phyloP scores from a whole-genome alignment of 768 basidiomycete species.

The Boletus tylopilopsis region DNA sequence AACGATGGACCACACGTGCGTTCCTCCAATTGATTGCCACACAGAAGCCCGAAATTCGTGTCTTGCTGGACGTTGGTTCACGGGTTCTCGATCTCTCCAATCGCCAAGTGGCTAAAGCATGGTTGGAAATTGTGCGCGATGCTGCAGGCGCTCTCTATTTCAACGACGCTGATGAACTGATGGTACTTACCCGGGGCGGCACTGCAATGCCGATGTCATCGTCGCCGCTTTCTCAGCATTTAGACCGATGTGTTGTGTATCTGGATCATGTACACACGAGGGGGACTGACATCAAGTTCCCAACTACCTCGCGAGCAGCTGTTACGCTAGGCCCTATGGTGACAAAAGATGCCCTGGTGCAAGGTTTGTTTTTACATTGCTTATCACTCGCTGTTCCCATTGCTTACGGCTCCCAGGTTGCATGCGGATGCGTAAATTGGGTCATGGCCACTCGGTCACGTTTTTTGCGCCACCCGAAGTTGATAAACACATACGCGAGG shows the following conservation, averaged over 20 bases:
- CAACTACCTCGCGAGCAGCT: slow-evolving; percentile 36
- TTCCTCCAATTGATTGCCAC: not conserved
- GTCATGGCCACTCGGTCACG: too few relatives aligned
- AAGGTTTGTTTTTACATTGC: not conserved
- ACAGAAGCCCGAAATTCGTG: slow-evolving; percentile 27
- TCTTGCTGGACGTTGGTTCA: slow-evolving; percentile 51
- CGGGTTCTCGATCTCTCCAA: slow-evolving; percentile 49
- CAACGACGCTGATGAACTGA: too few relatives aligned
- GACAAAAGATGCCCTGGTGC: slow-evolving; percentile 35
- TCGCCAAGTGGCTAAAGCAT: slow-evolving; percentile 29
- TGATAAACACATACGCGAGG: not conserved
- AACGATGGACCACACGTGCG: too few relatives aligned
- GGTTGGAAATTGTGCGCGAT: slow-evolving; percentile 15
- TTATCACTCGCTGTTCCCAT: not conserved
- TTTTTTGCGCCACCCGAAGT: not conserved
- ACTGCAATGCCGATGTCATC: slow-evolving; percentile 32
- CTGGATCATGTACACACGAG: slow-evolving; percentile 20
- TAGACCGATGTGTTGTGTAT: not conserved
- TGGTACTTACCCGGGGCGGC: slow-evolving; percentile 20
- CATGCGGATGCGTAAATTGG: not conserved
- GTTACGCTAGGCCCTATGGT: slow-evolving; percentile 35
- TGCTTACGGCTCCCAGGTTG: not conserved
- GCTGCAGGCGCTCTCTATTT: slow-evolving; percentile 9
- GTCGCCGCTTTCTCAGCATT: slow-evolving; percentile 32
- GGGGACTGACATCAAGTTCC: slow-evolving; percentile 45